These are phyloP conservation scores for Paramecium caudatum DNA, from an alignment of 73 alveolate species.

Conservation along the genomic window DNA sequence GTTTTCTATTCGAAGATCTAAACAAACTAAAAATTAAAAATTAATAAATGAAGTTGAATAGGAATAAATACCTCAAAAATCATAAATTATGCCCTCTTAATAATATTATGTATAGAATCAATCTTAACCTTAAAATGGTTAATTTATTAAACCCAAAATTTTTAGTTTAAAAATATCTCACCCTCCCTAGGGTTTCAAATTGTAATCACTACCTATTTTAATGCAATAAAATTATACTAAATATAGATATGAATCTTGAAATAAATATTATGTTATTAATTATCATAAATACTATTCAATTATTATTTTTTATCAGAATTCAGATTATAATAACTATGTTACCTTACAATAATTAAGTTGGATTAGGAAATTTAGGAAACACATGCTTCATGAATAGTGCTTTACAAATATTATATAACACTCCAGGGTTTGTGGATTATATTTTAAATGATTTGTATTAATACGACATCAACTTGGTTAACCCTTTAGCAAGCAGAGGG, in stretches of 20 bases:
- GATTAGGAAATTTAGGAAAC: constrained; percentile 96
- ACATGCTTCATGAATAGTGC: constrained; percentile 99
- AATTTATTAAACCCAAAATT: constrained; percentile 42
- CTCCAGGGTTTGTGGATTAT: constrained; percentile 89
- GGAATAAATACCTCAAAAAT: neutral
- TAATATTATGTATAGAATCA: neutral
- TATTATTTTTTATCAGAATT: neutral
- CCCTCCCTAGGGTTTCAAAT: constrained; percentile 55
- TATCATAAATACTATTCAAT: neutral
- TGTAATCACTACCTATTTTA: constrained; percentile 21
- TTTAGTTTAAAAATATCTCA: constrained; percentile 56
- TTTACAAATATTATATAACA: constrained; percentile 90
- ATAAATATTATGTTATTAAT: neutral
- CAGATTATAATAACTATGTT: neutral
- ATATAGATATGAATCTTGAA: constrained; percentile 69
- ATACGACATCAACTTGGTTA: constrained; percentile 89
- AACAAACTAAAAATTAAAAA: neutral
- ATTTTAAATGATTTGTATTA: constrained; percentile 81
- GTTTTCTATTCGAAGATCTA: neutral
- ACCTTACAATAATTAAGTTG: constrained; percentile 72
- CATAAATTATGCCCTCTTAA: neutral
- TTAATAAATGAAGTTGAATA: constrained; percentile 8
- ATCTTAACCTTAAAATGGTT: constrained; percentile 6
- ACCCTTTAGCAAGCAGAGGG: constrained; percentile 97
- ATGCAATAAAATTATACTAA: constrained; percentile 54